Percentiles rank a stretch among this genome's conserved stretches.
These are phyloP conservation scores for Penicillium sp. DNA, from an alignment of 2,329 filamentous ascomycete genomes.

Conservation along the genomic window DNA sequence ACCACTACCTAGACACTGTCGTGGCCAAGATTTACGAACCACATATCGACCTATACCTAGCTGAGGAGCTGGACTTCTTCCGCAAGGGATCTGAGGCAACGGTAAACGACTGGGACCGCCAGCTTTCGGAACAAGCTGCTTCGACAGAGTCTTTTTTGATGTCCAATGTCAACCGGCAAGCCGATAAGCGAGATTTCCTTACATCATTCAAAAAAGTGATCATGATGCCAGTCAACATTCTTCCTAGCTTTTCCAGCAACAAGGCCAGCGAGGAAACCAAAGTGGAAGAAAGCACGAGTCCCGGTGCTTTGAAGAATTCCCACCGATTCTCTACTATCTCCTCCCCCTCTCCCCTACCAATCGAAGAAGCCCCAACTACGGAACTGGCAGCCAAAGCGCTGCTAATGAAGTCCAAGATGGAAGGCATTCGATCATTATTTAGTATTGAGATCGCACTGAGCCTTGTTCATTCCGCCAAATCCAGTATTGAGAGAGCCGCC, in stretches of 20 bases:
- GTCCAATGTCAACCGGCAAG: conserved; percentile 90
- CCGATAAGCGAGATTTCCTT: conserved; percentile 93
- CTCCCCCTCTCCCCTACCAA: conserved; percentile 33
- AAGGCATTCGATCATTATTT: conserved; percentile 92
- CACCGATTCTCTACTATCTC: conserved; percentile 42
- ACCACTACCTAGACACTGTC: conserved; percentile 65
- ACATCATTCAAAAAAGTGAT: conserved; percentile 98
- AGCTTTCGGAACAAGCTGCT: conserved; percentile 86
- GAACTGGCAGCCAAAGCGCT: conserved; percentile 97
- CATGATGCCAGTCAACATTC: conserved; percentile 95
- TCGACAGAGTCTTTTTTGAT: conserved; percentile 92
- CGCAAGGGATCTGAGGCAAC: conserved; percentile 72
- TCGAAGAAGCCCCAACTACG: conserved; percentile 74
- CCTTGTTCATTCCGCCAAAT: conserved; percentile 84
- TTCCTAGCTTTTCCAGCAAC: conserved; percentile 69
- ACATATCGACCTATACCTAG: conserved; percentile 89
- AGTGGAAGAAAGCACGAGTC: conserved; percentile 21
- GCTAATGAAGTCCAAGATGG: conserved; percentile 89
- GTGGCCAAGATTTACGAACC: conserved; percentile 79
- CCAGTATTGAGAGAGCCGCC: conserved; percentile 79
- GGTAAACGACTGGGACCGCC: conserved; percentile 85
- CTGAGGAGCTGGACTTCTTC: conserved; percentile 88
- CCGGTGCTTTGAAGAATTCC: conserved; percentile 25
- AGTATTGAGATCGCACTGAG: conserved; percentile 93
- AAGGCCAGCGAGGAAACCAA: conserved; percentile 49